Conservation (phyloP, 2,329 filamentous ascomycete species). For the Calycina herbarum region DNA sequence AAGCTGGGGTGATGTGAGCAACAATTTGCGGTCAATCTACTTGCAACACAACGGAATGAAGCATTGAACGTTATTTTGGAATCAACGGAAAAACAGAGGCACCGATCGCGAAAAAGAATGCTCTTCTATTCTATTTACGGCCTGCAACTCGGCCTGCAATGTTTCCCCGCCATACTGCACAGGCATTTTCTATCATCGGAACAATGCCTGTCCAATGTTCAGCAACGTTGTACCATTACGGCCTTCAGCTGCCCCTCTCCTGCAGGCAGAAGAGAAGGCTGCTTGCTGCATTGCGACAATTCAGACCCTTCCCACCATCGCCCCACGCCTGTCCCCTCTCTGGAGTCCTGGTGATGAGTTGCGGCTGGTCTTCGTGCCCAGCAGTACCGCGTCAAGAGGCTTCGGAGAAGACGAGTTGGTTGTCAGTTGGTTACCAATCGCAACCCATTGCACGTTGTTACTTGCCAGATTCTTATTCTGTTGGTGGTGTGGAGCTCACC, state of each 20-base stretch:
- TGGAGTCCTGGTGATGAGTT: conserved; percentile 7
- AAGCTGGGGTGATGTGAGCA: conserved; percentile 6
- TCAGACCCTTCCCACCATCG: neutral
- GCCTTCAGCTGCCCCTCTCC: neutral
- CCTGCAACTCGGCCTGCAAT: neutral
- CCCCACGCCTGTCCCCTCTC: neutral
- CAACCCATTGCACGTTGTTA: conserved; percentile 5
- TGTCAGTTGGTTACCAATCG: conserved; percentile 1
- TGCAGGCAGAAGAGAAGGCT: conserved; percentile 9
- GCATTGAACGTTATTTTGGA: neutral
- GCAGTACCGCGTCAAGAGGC: neutral
- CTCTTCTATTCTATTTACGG: no score
- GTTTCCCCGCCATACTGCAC: conserved; percentile 1
- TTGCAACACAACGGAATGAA: neutral
- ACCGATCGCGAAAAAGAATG: no score
- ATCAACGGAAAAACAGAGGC: neutral
- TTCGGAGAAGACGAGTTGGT: conserved; percentile 4
- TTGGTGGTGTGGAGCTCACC: conserved; percentile 8
- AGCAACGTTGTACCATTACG: conserved; percentile 4
- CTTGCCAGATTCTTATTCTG: conserved; percentile 3
- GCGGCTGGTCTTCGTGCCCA: conserved; percentile 4
- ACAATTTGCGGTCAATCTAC: neutral
- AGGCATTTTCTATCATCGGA: neutral
- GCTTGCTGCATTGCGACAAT: conserved; percentile 10
- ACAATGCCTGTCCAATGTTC: neutral